Base-by-base conservation (phyloP, 1,284 basidiomycete genomes). In the Microbotryomycetes sp. region DNA sequence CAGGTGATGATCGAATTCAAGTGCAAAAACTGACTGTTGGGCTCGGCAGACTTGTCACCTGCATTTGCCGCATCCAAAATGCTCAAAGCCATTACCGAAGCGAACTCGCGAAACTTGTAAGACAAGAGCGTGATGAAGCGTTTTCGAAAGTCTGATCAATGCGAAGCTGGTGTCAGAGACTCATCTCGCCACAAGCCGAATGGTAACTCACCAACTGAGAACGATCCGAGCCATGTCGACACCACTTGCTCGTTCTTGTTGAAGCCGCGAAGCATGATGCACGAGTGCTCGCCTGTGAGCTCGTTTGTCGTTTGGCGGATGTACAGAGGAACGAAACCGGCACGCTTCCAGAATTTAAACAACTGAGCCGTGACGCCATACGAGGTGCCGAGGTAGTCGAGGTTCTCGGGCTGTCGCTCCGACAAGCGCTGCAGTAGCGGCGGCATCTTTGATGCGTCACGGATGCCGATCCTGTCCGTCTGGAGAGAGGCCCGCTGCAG, bases 361-460 rank as follows among this genome's bases (percentile, higher is more conserved):
- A 99, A 81, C 70, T 85, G 85, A 3, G 89, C 83, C 0, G 94
- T 97, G 53, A 98, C 80, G 12, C 96, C 96, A 74, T 96, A 98
- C 29, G 91, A 94, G 0, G 97, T 94, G 50, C 96, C 94, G 6
- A 99, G 80, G 76, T 96, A 99, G 76, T 98, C 94, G 32, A 99
- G 80, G 49, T 79, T 81, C 73, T 97, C 93, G 0, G 96, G 94
- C 76, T 87, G 88, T 45, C 87, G 83, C 75, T 97, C 93, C 1
- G 88, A 86, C 6, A 99, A 81, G 3, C 92, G 85, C 73, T 94
- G 91, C 1, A 99, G 82, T 5, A 99, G 81, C 0, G 96, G 92
- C 2, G 93, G 93, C 89, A 98, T 94, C 42, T 84, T 81, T 14
- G 82, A 78, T 0, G 85, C 83, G 19, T 89, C 80, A 7, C 93